Evolutionary conservation across 768 basidiomycete species (phyloP).

Genomic region (Pholiota molesta): DNA sequence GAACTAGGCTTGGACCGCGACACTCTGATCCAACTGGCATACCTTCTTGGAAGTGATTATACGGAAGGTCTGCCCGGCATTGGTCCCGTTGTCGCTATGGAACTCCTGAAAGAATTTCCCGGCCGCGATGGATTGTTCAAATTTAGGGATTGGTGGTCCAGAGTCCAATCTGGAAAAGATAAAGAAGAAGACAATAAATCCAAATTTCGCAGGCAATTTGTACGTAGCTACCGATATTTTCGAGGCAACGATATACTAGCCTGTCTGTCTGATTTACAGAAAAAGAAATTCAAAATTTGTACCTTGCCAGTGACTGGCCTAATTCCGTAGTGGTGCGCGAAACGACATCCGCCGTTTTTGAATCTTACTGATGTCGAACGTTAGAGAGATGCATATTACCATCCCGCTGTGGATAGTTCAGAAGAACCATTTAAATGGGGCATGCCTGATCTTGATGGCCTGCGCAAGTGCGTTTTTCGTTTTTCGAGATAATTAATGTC

Average conservation of each 20-base stretch:
- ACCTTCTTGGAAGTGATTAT: conserved; percentile 96
- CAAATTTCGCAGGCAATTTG: conserved; percentile 84
- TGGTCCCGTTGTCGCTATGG: conserved; percentile 96
- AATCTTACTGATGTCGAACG: conserved; percentile 2
- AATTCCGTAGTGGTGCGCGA: conserved; percentile 79
- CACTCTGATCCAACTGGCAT: conserved; percentile 86
- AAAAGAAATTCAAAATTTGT: conserved; percentile 88
- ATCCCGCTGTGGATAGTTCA: conserved; percentile 88
- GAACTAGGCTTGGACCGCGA: conserved; percentile 89
- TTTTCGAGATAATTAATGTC: background rate
- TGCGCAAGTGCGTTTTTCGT: conserved; percentile 64
- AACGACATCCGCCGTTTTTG: background rate
- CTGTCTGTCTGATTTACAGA: conserved; percentile 46
- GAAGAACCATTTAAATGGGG: conserved; percentile 98
- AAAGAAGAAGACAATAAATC: conserved; percentile 69
- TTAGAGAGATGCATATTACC: conserved; percentile 91
- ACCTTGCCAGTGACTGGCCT: conserved; percentile 85
- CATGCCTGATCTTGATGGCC: conserved; percentile 91
- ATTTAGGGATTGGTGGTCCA: conserved; percentile 95
- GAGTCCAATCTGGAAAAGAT: conserved; percentile 91
- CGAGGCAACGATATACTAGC: background rate
- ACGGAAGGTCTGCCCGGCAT: conserved; percentile 90
- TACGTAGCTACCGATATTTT: conserved; percentile 39
- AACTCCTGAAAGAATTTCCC: conserved; percentile 90
- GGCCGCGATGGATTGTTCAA: conserved; percentile 81